Evolutionary conservation across 495 filamentous ascomycete species (phyloP).

Genomic region (Aspergillus incahuasiensis): DNA sequence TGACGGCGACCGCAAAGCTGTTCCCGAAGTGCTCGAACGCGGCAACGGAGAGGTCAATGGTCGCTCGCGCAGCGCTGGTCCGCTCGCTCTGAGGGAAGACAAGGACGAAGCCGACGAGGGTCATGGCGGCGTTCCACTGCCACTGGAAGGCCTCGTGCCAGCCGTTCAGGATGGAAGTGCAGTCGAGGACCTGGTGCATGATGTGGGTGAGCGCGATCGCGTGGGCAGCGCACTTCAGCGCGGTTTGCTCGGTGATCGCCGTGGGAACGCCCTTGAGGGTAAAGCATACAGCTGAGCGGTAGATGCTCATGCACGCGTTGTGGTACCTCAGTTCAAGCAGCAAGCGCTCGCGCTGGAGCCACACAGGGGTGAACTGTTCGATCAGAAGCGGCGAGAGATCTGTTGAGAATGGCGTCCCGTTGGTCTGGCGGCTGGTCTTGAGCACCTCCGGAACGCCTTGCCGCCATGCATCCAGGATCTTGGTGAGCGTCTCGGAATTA

Average conservation of each 20-base stretch:
- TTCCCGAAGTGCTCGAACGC: constrained; percentile 42
- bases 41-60: constrained; percentile 34
- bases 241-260: neutral
- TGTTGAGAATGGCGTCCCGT: constrained; percentile 38
- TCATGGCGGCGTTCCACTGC: constrained; percentile 50
- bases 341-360: constrained; percentile 30
- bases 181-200: constrained; percentile 42
- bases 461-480: constrained; percentile 23
- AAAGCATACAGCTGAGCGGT: constrained; percentile 24
- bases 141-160: constrained; percentile 50
- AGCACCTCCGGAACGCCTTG: constrained; percentile 35
- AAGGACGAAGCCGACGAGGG: constrained; percentile 46
- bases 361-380: constrained; percentile 30
- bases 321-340: constrained; percentile 30
- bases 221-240: constrained; percentile 34
- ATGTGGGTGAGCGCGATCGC: constrained; percentile 48
- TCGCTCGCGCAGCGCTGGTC: constrained; percentile 23
- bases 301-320: constrained; percentile 20
- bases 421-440: constrained; percentile 30
- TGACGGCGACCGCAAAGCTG: constrained; percentile 39
- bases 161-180: constrained; percentile 40
- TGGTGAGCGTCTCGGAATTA: neutral
- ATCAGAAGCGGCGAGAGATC: constrained; percentile 34
- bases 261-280: neutral
- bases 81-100: constrained; percentile 27